These are phyloP conservation scores for Arabidopsis lyrata DNA, from an alignment of 441 rosid species.

Conservation along the genomic window DNA sequence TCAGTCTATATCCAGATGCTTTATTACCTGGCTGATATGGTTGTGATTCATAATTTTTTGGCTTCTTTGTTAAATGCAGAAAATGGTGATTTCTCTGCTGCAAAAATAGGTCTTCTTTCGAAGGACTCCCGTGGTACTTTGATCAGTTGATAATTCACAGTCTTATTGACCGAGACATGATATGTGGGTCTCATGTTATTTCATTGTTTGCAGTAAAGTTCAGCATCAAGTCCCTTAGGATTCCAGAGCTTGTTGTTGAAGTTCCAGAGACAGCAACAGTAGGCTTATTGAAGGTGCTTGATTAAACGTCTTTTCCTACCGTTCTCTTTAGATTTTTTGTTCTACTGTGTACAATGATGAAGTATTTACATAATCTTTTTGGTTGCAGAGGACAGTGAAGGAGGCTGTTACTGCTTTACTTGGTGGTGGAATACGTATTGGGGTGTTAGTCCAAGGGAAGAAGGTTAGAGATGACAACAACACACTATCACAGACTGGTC, in stretches of 20 bases:
- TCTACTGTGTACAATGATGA: slow-evolving; percentile 1
- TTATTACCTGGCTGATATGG: slow-evolving; percentile 22
- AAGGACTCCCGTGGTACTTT: slow-evolving; percentile 58
- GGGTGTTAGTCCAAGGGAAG: slow-evolving; percentile 68
- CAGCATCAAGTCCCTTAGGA: slow-evolving; percentile 68
- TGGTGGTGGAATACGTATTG: slow-evolving; percentile 65
- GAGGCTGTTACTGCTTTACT: slow-evolving; percentile 70
- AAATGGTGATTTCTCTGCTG: slow-evolving; percentile 45
- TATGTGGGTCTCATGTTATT: slow-evolving; percentile 40
- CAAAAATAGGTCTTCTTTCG: slow-evolving; percentile 39
- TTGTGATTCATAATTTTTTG: slow-evolving; percentile 20
- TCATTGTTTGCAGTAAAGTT: slow-evolving; percentile 58
- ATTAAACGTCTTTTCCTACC: slow-evolving; percentile 1
- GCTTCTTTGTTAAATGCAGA: slow-evolving; percentile 39
- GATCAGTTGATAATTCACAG: slow-evolving; percentile 24
- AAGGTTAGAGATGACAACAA: slow-evolving; percentile 67
- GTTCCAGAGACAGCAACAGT: slow-evolving; percentile 71
- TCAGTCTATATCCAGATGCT: slow-evolving; percentile 16
- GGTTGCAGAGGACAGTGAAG: slow-evolving; percentile 66
- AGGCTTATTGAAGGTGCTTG: slow-evolving; percentile 68
- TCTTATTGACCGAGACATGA: slow-evolving; percentile 11
- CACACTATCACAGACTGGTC: slow-evolving; percentile 62
- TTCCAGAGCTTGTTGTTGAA: slow-evolving; percentile 72
- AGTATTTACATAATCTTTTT: slow-evolving; percentile 6
- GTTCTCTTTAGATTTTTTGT: not conserved